Evolutionary conservation across 352 stramenopile species (phyloP).

Genomic region (Globisporangium rhizosaccharum): DNA sequence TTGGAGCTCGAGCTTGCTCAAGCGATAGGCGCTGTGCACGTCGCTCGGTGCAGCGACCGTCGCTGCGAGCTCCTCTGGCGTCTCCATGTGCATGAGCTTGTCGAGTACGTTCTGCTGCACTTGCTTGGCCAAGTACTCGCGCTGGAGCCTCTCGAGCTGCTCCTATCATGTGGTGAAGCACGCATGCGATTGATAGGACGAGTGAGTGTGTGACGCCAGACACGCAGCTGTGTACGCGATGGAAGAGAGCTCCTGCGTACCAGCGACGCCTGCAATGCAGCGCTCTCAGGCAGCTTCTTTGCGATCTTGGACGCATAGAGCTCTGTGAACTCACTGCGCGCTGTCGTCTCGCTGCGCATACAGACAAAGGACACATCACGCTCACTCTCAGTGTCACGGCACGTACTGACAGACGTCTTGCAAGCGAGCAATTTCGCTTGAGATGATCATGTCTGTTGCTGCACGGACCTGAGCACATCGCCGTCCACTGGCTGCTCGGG

Average conservation of each 20-base stretch:
- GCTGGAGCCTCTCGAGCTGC: slow-evolving; percentile 36
- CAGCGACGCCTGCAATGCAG: slow-evolving; percentile 25
- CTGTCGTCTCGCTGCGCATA: not conserved
- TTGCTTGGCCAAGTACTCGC: slow-evolving; percentile 55
- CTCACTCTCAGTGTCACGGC: too few relatives aligned
- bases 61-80: slow-evolving; percentile 31
- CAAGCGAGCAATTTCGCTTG: too few relatives aligned
- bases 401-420: too few relatives aligned
- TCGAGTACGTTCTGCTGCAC: slow-evolving; percentile 70
- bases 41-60: slow-evolving; percentile 19
- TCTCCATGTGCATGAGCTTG: slow-evolving; percentile 59
- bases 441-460: too few relatives aligned
- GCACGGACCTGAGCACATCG: too few relatives aligned
- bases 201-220: not conserved
- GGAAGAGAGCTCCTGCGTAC: slow-evolving; percentile 8
- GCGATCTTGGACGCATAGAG: slow-evolving; percentile 42
- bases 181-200: not conserved
- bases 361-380: too few relatives aligned
- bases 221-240: not conserved
- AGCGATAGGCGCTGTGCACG: slow-evolving; percentile 22
- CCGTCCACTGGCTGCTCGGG: too few relatives aligned
- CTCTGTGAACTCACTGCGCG: slow-evolving; percentile 27
- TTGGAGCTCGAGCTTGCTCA: slow-evolving; percentile 41
- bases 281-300: slow-evolving; percentile 16
- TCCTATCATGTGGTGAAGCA: slow-evolving; percentile 16